These are phyloP conservation scores for Mrakia frigida DNA, from an alignment of 768 basidiomycete species.

Conservation along the genomic window DNA sequence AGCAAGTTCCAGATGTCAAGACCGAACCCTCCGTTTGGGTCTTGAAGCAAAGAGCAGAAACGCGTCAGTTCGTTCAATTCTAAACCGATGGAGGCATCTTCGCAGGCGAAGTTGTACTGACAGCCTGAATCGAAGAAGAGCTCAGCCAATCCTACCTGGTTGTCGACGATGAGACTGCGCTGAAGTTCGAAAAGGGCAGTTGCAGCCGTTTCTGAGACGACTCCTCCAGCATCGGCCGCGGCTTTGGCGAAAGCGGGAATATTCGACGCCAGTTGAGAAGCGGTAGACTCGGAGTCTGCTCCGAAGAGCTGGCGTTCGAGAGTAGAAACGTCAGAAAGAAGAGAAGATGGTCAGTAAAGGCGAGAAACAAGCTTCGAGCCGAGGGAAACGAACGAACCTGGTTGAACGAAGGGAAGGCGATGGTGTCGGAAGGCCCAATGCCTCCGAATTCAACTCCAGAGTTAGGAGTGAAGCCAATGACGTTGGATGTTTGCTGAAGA, in stretches of 20 bases:
- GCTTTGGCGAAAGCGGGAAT: not conserved
- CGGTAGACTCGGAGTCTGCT: not conserved
- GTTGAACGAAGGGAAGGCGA: constrained; percentile 25
- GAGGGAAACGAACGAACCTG: not conserved
- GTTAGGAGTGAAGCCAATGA: constrained; percentile 19
- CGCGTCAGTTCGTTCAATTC: not conserved
- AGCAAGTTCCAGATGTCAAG: constrained; percentile 56
- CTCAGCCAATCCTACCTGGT: constrained; percentile 57
- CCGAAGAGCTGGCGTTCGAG: constrained; percentile 10
- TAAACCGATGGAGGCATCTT: not conserved
- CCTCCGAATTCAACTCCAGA: constrained; percentile 20
- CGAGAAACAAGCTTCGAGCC: not conserved
- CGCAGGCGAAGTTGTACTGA: not conserved
- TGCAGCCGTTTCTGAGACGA: constrained; percentile 12
- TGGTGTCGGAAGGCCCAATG: constrained; percentile 9
- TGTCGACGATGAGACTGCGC: constrained; percentile 21
- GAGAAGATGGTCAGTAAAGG: not conserved
- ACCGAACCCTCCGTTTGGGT: constrained; percentile 42
- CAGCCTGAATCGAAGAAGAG: constrained; percentile 48
- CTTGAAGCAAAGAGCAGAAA: not conserved
- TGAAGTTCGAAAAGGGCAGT: constrained; percentile 1
- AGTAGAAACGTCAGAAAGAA: not conserved
- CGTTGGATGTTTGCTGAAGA: constrained; percentile 40
- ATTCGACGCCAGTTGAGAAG: not conserved
- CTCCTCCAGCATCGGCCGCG: constrained; percentile 2